Percentiles rank a stretch among this genome's conserved stretches.
These are phyloP conservation scores for Penicillium sp. DNA, from an alignment of 2,329 filamentous ascomycete genomes.

Conservation along the genomic window DNA sequence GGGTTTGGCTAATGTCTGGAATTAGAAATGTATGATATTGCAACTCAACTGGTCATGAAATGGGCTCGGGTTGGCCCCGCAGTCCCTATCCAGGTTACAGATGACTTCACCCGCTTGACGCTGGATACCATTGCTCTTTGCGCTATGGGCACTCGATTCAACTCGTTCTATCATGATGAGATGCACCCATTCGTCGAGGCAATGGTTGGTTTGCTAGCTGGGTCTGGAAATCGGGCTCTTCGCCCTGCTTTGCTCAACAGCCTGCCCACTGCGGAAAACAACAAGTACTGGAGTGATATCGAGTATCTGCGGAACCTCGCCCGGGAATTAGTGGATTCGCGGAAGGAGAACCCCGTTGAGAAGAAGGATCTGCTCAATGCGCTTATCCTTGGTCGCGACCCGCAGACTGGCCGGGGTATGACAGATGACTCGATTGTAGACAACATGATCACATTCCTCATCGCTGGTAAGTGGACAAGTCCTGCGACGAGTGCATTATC, in stretches of 20 bases:
- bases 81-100: slow-evolving; percentile 57
- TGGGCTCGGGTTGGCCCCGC: slow-evolving; percentile 52
- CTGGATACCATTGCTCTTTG: slow-evolving; percentile 71
- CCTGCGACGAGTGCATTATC: background rate
- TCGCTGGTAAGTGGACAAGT: slow-evolving; percentile 49
- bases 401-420: slow-evolving; percentile 64
- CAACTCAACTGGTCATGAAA: slow-evolving; percentile 41
- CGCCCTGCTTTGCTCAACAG: slow-evolving; percentile 49
- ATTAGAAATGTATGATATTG: slow-evolving; percentile 43
- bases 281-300: slow-evolving; percentile 33
- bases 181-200: slow-evolving; percentile 68
- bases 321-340: slow-evolving; percentile 58
- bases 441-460: slow-evolving; percentile 71
- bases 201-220: slow-evolving; percentile 63
- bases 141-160: slow-evolving; percentile 71
- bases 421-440: slow-evolving; percentile 62
- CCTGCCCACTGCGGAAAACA: slow-evolving; percentile 41
- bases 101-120: slow-evolving; percentile 70
- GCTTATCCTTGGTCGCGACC: slow-evolving; percentile 67
- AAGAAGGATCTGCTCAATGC: slow-evolving; percentile 67
- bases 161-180: slow-evolving; percentile 67
- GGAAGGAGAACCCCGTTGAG: slow-evolving; percentile 54
- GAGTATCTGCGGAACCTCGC: slow-evolving; percentile 54
- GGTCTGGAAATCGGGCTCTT: slow-evolving; percentile 52
- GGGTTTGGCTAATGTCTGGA: background rate